phyloP scores from a whole-genome alignment of 2,329 filamentous ascomycete species.

The Colletotrichum godetiae region DNA sequence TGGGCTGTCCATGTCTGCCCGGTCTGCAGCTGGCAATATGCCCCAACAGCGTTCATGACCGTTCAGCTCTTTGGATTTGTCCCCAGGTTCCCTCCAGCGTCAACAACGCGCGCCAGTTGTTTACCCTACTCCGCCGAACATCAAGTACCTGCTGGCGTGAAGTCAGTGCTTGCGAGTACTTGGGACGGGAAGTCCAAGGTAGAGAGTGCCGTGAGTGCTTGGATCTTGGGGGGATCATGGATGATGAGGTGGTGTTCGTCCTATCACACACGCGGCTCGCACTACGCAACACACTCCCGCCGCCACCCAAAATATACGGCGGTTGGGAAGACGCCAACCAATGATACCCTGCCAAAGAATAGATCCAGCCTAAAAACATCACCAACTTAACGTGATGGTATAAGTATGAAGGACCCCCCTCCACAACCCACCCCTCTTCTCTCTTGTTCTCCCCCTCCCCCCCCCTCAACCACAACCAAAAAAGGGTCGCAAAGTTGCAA shows the following conservation, averaged over 20 bases:
- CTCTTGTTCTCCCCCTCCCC: constrained; percentile 58
- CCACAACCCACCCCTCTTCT: constrained; percentile 38
- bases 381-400: constrained; percentile 42
- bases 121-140: background rate
- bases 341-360: constrained; percentile 36
- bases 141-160: background rate
- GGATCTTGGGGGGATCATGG: too few species aligned
- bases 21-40: background rate
- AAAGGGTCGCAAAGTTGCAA: constrained; percentile 68
- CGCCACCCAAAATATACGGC: constrained; percentile 9
- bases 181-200: too few species aligned
- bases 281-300: background rate
- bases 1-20: constrained; percentile 21
- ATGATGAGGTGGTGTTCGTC: background rate
- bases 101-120: constrained; percentile 1
- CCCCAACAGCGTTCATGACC: constrained; percentile 9
- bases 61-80: background rate
- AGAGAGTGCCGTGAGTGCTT: too few species aligned
- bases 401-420: constrained; percentile 45
- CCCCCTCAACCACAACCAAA: constrained; percentile 61
- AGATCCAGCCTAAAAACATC: constrained; percentile 21
- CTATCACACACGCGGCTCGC: constrained; percentile 23
- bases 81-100: background rate
- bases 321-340: constrained; percentile 32
- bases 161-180: background rate